Conservation (phyloP, 768 basidiomycete species). For the Trametes cingulata region DNA sequence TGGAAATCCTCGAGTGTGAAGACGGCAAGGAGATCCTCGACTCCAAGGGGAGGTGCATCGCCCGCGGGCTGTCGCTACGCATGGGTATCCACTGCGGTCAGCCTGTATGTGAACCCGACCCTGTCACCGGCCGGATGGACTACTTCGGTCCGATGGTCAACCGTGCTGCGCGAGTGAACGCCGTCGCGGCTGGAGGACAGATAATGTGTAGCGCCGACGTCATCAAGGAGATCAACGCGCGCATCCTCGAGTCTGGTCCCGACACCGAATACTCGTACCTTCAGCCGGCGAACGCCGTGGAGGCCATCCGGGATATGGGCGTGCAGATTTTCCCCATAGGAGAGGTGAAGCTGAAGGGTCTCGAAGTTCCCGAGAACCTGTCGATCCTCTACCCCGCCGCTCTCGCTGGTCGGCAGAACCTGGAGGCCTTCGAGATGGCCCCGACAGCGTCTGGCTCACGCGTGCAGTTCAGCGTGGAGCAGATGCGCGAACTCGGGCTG, state of each 20-base stretch:
- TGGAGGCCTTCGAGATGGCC: slow-evolving; percentile 36
- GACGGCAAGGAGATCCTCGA: slow-evolving; percentile 85
- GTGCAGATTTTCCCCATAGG: slow-evolving; percentile 75
- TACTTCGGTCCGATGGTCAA: slow-evolving; percentile 98
- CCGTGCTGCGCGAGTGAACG: slow-evolving; percentile 82
- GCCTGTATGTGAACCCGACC: slow-evolving; percentile 87
- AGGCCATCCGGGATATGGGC: slow-evolving; percentile 73
- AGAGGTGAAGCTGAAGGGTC: slow-evolving; percentile 90
- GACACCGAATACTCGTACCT: slow-evolving; percentile 61
- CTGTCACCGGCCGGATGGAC: slow-evolving; percentile 77
- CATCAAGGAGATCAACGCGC: slow-evolving; percentile 73
- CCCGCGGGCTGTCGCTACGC: slow-evolving; percentile 88
- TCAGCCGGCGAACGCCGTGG: slow-evolving; percentile 62
- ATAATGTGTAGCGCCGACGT: slow-evolving; percentile 91
- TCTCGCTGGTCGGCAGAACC: slow-evolving; percentile 68
- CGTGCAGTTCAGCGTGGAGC: slow-evolving; percentile 69
- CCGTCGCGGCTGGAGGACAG: slow-evolving; percentile 87
- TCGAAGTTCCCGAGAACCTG: slow-evolving; percentile 87
- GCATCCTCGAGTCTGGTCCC: slow-evolving; percentile 51
- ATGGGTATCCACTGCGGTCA: slow-evolving; percentile 97
- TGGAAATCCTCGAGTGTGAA: slow-evolving; percentile 89
- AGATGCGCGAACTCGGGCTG: slow-evolving; percentile 71
- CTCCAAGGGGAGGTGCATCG: slow-evolving; percentile 62
- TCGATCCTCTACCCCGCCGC: slow-evolving; percentile 81
- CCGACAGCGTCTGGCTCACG: slow-evolving; percentile 45